Percentiles rank a stretch among this genome's conserved stretches.
phyloP scores from a whole-genome alignment of 108 stramenopile species.

The Schizochytrium sp. region DNA sequence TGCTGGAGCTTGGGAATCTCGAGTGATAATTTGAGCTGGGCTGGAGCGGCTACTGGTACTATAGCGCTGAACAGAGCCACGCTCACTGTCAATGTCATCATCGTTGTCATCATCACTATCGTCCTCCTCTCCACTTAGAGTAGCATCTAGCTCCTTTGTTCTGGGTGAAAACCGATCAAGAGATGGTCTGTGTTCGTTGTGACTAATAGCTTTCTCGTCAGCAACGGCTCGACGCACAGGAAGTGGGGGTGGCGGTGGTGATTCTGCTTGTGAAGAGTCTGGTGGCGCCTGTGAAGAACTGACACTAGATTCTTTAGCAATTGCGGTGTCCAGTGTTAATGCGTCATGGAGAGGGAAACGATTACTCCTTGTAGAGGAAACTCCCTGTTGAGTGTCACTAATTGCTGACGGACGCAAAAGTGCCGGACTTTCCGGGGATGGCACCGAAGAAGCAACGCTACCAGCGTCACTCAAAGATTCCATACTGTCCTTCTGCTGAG shows the following conservation, averaged over 20 bases:
- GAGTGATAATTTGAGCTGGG: too few species aligned
- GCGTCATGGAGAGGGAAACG: too few species aligned
- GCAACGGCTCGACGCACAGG: too few species aligned
- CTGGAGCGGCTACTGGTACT: too few species aligned
- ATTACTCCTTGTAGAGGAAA: not conserved
- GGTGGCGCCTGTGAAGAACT: too few species aligned
- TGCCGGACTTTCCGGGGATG: not conserved
- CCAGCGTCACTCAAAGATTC: not conserved
- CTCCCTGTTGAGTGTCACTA: not conserved
- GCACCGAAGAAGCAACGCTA: constrained; percentile 36
- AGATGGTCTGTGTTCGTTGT: not conserved
- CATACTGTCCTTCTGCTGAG: not conserved
- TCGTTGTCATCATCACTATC: not conserved
- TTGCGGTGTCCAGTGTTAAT: too few species aligned
- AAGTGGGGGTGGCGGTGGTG: too few species aligned
- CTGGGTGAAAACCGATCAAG: not conserved
- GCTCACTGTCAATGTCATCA: not conserved
- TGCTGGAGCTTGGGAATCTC: too few species aligned
- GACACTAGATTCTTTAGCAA: too few species aligned
- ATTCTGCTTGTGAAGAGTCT: too few species aligned
- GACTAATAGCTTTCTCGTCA: too few species aligned
- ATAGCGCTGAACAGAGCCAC: too few species aligned
- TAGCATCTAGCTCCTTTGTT: not conserved
- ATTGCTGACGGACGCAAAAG: not conserved
- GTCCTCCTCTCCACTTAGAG: not conserved